Percentiles rank a stretch among this genome's conserved stretches.
Conservation (phyloP, 768 basidiomycete genomes). For the Agrocybe chaxingu region DNA sequence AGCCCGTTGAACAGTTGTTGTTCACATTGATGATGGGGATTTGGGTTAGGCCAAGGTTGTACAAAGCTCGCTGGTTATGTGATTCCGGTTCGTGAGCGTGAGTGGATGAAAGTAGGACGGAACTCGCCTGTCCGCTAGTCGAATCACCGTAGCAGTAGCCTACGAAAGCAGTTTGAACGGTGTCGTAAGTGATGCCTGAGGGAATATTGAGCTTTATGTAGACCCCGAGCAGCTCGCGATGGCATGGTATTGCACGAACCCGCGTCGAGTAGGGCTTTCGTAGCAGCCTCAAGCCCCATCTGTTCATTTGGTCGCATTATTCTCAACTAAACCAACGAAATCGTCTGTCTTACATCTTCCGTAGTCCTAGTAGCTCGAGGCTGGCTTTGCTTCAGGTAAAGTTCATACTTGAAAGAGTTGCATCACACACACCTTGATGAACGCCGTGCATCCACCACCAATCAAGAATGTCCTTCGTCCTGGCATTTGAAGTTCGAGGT, state of each 20-base stretch:
- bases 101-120: neutral
- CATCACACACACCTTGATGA: conserved; percentile 59
- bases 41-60: conserved; percentile 78
- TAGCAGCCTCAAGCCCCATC: conserved; percentile 88
- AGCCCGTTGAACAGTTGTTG: conserved; percentile 85
- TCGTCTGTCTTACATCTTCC: conserved; percentile 50
- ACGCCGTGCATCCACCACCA: conserved; percentile 74
- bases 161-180: conserved; percentile 67
- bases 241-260: conserved; percentile 39
- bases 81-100: neutral
- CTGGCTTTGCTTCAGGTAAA: conserved; percentile 26
- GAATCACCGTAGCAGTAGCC: conserved; percentile 83
- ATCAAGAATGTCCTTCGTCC: conserved; percentile 60
- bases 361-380: conserved; percentile 64
- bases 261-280: conserved; percentile 84
- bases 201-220: neutral
- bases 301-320: conserved; percentile 20
- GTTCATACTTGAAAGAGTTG: neutral
- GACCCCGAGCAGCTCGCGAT: neutral
- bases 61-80: conserved; percentile 60
- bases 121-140: conserved; percentile 64
- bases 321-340: neutral
- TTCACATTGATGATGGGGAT: conserved; percentile 87
- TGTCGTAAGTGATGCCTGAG: conserved; percentile 80
- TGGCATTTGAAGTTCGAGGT: conserved; percentile 25